Evolutionary conservation across 352 stramenopile species (phyloP), one percentile per base, ranked within the genome.

Genomic region (Aphanomyces astaci): DNA sequence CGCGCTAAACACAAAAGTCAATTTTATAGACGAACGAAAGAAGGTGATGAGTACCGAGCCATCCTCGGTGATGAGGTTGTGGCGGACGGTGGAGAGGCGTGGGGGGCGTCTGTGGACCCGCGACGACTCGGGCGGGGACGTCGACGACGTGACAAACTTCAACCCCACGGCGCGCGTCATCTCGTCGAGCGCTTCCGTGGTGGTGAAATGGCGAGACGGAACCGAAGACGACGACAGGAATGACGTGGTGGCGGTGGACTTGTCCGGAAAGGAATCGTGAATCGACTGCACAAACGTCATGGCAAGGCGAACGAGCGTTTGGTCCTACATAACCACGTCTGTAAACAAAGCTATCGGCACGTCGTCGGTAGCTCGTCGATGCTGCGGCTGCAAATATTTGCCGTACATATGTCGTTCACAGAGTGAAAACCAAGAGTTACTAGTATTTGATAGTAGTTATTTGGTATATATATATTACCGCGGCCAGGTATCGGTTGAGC

Each of bases 401-500:
- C n/a, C n/a, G n/a, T n/a, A n/a, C n/a, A n/a, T n/a, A n/a, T n/a
- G n/a, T n/a, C n/a, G n/a, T n/a, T n/a, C n/a, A n/a, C n/a, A n/a
- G n/a, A n/a, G n/a, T n/a, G n/a, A n/a, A n/a, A n/a, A n/a, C n/a
- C n/a, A n/a, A n/a, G n/a, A n/a, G n/a, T n/a, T n/a, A n/a, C n/a
- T n/a, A n/a, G n/a, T n/a, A n/a, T n/a, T n/a, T n/a, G n/a, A n/a
- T n/a, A n/a, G n/a, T n/a, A n/a, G n/a, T n/a, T n/a, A n/a, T n/a
- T n/a, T n/a, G n/a, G n/a, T n/a, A n/a, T n/a, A n/a, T n/a, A n/a
- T n/a, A 22, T 64, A 59, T 28, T 59, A 80, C 75, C 17, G 78
- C 72, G 7, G 75, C 75, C 4, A 86, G 67, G 17, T 84, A 60
- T 22, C 75, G 32, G 28, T 84, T 86, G 55, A 86, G 70, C 11